Base-by-base conservation (phyloP, 192 early-diverging fungal species). In the Diversispora epigaea region DNA sequence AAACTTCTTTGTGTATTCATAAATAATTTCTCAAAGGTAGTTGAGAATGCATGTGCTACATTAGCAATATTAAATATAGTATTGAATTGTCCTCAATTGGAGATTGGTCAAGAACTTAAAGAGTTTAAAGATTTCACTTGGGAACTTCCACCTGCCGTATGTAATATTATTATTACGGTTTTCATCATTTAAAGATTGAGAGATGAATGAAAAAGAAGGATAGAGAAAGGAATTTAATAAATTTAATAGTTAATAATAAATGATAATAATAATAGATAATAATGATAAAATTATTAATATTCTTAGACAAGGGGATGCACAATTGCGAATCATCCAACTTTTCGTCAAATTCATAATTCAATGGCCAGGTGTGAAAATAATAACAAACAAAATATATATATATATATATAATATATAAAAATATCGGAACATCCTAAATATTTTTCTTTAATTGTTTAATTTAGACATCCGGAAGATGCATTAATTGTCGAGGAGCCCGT, bases 1-100 rank as follows among this genome's bases (percentile, higher is more conserved):
- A n/a, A 68, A 62, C 11, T 73, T 63, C 64, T 81, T 55, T 79
- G 25, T 32, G 25, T 32, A 11, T 0, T 11, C 50, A 52, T 52
- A 52, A 4, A 52, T 12, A 52, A 52, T 52, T 4, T 52, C 11
- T 22, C 82, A 32, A 32, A 91, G 80, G 79, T 91, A 0, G 83
- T 90, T 55, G 79, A 88, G 43, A 89, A 91, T 73, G 91, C 90
- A 1, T 92, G 91, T 74, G 88, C 91, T 9, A 90, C 89, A 6
- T 87, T 91, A 75, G 91, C 90, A 12, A 83, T 92, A 66, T 78
- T 92, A 39, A 86, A 84, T 9, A 80, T 92, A 9, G 74, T 91
- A 61, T 75, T 92, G 14, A 91, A 92, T 74, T 81, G 80, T 60
- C 57, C 57, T 5, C 44, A 75, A 43, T 43, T 92, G 41, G 87